Evolutionary conservation across 2,329 filamentous ascomycete genomes (phyloP).

Genomic region (Sphaerostilbella broomeana): DNA sequence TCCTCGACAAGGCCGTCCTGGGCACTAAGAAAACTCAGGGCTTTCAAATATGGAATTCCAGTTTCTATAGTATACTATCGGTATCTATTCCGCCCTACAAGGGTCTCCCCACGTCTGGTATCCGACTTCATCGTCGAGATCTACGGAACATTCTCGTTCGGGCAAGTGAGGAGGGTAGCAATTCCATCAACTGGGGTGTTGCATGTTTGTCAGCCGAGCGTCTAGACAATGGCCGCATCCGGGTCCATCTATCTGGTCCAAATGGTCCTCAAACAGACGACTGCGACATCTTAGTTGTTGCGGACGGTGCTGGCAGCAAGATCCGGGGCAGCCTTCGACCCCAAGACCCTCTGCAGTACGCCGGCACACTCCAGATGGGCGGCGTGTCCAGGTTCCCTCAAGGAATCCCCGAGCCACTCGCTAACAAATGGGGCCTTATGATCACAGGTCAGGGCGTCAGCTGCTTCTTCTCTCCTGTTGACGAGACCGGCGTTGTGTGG

Average conservation of each 20-base stretch:
- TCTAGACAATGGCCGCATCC: slow-evolving; percentile 20
- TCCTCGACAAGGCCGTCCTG: slow-evolving; percentile 20
- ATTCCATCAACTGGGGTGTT: slow-evolving; percentile 2
- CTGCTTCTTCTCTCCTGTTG: slow-evolving; percentile 40
- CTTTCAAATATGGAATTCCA: slow-evolving; percentile 36
- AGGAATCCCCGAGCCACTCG: slow-evolving; percentile 26
- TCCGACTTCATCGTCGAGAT: background rate
- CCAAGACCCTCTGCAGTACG: slow-evolving; percentile 32
- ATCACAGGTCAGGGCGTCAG: slow-evolving; percentile 32
- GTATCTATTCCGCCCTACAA: too few species aligned
- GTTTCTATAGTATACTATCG: too few species aligned
- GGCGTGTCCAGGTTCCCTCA: slow-evolving; percentile 32
- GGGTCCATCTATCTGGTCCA: slow-evolving; percentile 15
- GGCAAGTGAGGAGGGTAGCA: background rate
- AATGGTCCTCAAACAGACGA: slow-evolving; percentile 13
- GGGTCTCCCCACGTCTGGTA: background rate
- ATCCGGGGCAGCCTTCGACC: slow-evolving; percentile 33
- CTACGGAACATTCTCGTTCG: background rate
- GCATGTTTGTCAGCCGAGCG: slow-evolving; percentile 20
- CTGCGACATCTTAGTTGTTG: slow-evolving; percentile 39
- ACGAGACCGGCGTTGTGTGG: slow-evolving; percentile 36
- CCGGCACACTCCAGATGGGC: slow-evolving; percentile 33
- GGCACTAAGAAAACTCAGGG: slow-evolving; percentile 21
- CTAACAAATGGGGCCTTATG: slow-evolving; percentile 35
- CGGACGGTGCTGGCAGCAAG: slow-evolving; percentile 39